A percentile compares a stretch with the other conserved stretches of the same genome.
These are phyloP conservation scores for Penicillium sp. DNA, from an alignment of 2,329 filamentous ascomycete genomes.

Conservation along the genomic window DNA sequence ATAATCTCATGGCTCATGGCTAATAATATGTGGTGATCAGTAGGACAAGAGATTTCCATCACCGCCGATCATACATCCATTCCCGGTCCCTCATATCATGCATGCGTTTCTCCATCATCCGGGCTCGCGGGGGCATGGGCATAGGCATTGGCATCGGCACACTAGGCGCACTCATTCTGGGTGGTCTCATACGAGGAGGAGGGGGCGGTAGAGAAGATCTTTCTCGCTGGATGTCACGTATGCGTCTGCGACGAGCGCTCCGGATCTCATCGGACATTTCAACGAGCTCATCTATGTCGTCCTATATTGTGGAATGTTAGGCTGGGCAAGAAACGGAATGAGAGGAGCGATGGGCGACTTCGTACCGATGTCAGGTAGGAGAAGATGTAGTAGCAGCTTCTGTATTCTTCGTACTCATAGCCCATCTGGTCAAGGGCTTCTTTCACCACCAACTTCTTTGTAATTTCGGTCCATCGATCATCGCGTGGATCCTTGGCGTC, in stretches of 20 bases:
- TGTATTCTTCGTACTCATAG: conserved; percentile 89
- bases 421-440: conserved; percentile 84
- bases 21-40: not conserved
- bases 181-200: conserved; percentile 4
- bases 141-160: not conserved
- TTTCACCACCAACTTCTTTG: conserved; percentile 82
- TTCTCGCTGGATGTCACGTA: conserved; percentile 60
- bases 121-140: conserved; percentile 21
- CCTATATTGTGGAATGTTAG: conserved; percentile 54
- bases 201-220: conserved; percentile 26
- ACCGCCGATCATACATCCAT: conserved; percentile 23
- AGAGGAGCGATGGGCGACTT: conserved; percentile 26
- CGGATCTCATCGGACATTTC: conserved; percentile 82
- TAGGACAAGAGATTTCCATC: not conserved
- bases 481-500: conserved; percentile 45
- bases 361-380: conserved; percentile 86
- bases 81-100: conserved; percentile 32
- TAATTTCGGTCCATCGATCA: conserved; percentile 95
- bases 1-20: not conserved
- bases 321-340: not conserved
- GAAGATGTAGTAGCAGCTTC: conserved; percentile 88
- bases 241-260: conserved; percentile 60
- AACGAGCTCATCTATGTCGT: conserved; percentile 83
- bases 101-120: conserved; percentile 21
- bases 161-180: conserved; percentile 2